Evolutionary conservation across 2,329 filamentous ascomycete genomes (phyloP).

Genomic region (Rhynchosporium secalis): DNA sequence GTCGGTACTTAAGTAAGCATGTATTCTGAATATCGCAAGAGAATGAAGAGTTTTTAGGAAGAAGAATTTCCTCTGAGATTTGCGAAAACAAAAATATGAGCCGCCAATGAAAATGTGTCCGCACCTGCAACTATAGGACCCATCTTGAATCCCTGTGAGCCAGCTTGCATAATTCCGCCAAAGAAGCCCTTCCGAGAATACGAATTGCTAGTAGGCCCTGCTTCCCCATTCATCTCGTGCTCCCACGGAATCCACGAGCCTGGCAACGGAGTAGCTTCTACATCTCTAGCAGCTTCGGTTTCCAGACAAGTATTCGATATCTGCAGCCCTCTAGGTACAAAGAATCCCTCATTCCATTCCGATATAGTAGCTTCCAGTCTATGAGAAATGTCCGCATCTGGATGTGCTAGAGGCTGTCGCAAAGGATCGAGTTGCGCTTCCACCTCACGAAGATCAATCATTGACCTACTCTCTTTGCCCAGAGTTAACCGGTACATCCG

Average conservation of each 20-base stretch:
- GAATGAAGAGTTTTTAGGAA: not conserved
- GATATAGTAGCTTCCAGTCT: conserved; percentile 46
- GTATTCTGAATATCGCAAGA: not conserved
- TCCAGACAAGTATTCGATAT: conserved; percentile 46
- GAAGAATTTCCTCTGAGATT: not conserved
- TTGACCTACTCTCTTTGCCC: conserved; percentile 26
- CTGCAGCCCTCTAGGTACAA: conserved; percentile 49
- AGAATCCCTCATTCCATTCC: conserved; percentile 60
- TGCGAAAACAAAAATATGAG: not conserved
- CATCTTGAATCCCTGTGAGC: conserved; percentile 34
- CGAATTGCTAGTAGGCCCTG: conserved; percentile 5
- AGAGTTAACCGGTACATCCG: conserved; percentile 34
- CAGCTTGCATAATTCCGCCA: conserved; percentile 22
- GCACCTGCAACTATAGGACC: conserved; percentile 31
- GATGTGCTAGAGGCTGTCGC: conserved; percentile 14
- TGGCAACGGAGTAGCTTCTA: conserved; percentile 44
- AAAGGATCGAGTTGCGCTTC: conserved; percentile 47
- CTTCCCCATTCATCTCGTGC: conserved; percentile 22
- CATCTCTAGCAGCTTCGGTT: conserved; percentile 43
- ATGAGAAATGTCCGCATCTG: conserved; percentile 28
- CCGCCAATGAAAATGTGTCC: not conserved
- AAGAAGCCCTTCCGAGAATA: conserved; percentile 17
- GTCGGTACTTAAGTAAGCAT: not conserved
- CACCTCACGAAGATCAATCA: conserved; percentile 39
- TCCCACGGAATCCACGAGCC: conserved; percentile 48